Base-by-base conservation (phyloP, 306 rosid genomes). In the Vicia faba region DNA sequence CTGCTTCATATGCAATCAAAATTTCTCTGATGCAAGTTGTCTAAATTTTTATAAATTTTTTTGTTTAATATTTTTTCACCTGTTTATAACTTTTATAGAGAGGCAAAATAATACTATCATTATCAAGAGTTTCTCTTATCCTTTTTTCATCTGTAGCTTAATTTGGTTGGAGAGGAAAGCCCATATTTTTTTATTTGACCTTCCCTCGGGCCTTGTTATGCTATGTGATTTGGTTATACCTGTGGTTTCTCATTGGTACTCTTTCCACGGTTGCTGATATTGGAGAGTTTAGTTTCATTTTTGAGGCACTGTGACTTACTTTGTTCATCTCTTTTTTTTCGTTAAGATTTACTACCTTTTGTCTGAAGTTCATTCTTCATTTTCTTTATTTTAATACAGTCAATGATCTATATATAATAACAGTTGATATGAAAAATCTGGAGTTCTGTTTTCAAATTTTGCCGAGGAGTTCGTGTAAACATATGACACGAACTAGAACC, bases 11-110 rank as follows among this genome's bases (percentile, higher is more conserved):
- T 11, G 7, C 20, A 18, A 64, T 48, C 60, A 66, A 36, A 13
- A 29, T 59, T 66, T 61, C 64, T 14, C 45, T 13, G 15, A 60
- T 35, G 55, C 48, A 31, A 56, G 71, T 57, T 38, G 48, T 69
- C 60, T 13, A 45, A 16, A 60, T 19, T 18, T n/a, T 7, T 7
- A 53, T 73, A 55, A 53, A 35, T 7, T 13, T 7, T 7, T 31
- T 53, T 26, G 54, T 35, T 46, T 71, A 20, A 33, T 55, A 26
- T 28, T 60, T 45, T 36, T 39, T 28, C 25, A 18, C 25, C 55
- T 39, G 15, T 5, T 11, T 72, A 11, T 38, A 53, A 50, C 33
- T 60, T 60, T 33, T 68, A 18, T 14, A 36, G 6, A 8, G 19
- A 19, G 29, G 44, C 38, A 1, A 48, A 16, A 50, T 26, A 18